phyloP scores from a whole-genome alignment of 1,139 yeast genomes.

The Taphrina wiesneri region DNA sequence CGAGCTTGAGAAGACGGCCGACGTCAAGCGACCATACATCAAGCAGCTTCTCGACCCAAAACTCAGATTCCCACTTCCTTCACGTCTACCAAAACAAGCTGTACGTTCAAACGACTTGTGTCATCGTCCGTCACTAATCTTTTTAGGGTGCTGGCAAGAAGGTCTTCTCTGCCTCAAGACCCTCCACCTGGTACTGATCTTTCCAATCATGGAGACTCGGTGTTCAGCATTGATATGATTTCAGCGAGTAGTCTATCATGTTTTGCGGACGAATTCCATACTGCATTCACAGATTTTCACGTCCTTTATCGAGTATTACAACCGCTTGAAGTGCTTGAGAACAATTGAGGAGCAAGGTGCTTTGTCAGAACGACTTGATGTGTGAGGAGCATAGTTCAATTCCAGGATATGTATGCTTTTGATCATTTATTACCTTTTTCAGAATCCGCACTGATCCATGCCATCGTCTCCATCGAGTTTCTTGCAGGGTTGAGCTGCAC shows the following conservation, averaged over 20 bases:
- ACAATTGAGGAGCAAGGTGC: neutral
- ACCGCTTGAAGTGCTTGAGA: neutral
- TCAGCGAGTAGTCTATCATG: slow-evolving; percentile 9
- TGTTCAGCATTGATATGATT: slow-evolving; percentile 14
- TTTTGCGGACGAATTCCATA: neutral
- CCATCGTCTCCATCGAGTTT: too few species aligned
- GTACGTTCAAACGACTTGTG: slow-evolving; percentile 35
- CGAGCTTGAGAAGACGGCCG: slow-evolving; percentile 95
- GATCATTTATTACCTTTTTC: too few species aligned
- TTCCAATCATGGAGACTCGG: neutral
- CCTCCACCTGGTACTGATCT: slow-evolving; percentile 69
- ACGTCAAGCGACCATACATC: slow-evolving; percentile 98
- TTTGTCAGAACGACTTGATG: too few species aligned
- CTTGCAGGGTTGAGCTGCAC: too few species aligned
- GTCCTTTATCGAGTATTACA: too few species aligned
- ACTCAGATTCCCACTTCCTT: slow-evolving; percentile 99
- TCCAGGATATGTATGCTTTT: too few species aligned
- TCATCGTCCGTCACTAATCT: neutral
- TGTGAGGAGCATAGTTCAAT: too few species aligned
- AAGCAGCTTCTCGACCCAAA: slow-evolving; percentile 94
- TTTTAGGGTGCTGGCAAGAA: slow-evolving; percentile 50
- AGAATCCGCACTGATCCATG: too few species aligned
- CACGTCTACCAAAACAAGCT: slow-evolving; percentile 87
- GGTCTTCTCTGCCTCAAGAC: slow-evolving; percentile 89
- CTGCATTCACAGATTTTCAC: neutral